Conservation (phyloP, 495 filamentous ascomycete genomes). For the Xylaria grammica region DNA sequence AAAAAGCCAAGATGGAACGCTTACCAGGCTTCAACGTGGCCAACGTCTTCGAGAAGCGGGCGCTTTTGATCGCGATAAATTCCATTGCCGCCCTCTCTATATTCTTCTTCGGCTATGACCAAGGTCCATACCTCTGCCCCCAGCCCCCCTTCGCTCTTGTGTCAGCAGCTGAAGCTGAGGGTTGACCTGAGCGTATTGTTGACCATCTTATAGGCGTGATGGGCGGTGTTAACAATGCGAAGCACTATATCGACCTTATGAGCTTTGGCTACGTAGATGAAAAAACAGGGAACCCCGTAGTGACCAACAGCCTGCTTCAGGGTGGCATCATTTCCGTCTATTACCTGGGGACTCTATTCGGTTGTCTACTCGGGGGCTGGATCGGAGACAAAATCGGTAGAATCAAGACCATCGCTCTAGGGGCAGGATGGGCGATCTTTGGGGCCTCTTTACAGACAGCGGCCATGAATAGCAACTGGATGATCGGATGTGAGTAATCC, state of each 20-base stretch:
- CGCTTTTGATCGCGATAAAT: conserved; percentile 69
- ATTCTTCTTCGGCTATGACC: conserved; percentile 39
- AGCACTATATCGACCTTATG: conserved; percentile 70
- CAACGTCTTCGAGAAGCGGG: conserved; percentile 65
- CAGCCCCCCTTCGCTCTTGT: neutral
- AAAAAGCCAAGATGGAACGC: conserved; percentile 38
- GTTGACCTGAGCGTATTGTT: conserved; percentile 58
- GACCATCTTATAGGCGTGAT: conserved; percentile 65
- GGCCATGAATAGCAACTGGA: conserved; percentile 70
- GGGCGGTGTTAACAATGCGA: conserved; percentile 72
- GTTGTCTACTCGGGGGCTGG: conserved; percentile 65
- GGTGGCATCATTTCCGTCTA: conserved; percentile 74
- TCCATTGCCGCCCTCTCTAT: conserved; percentile 61
- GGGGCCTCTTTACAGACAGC: conserved; percentile 66
- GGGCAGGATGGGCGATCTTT: conserved; percentile 61
- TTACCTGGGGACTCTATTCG: conserved; percentile 70
- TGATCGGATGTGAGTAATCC: conserved; percentile 63
- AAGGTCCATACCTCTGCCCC: conserved; percentile 11
- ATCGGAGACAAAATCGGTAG: conserved; percentile 65
- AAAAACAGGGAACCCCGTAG: conserved; percentile 51
- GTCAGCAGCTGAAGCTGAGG: conserved; percentile 56
- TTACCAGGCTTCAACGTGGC: conserved; percentile 62
- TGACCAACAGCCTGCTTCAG: conserved; percentile 67
- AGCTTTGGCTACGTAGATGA: conserved; percentile 65
- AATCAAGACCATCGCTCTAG: conserved; percentile 65